Base-by-base conservation (phyloP, 164 flowering plant species). In the Tetracentron sinense region DNA sequence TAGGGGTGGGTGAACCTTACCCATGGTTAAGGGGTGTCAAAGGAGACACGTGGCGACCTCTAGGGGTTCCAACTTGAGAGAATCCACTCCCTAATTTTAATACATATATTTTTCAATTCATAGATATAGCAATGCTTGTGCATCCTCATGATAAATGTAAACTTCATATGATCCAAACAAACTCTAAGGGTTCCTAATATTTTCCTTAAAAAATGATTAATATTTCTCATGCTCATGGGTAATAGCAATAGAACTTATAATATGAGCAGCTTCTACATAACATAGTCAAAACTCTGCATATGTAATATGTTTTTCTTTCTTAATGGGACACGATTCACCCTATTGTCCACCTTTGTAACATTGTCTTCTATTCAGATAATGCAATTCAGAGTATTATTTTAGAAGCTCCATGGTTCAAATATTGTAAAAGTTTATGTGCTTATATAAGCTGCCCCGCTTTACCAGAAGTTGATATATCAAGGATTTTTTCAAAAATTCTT, bases 331-430 rank as follows among this genome's bases (percentile, higher is more conserved):
- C 23, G 35, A n/a, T 30, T 19, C 3, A 31, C n/a, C 51, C 58
- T 1, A 4, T 38, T 50, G 1, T 21, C 53, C 46, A 57, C 35
- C 12, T 17, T 7, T 63, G 21, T 52, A 54, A 60, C 44, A n/a
- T 47, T 23, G 11, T 38, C 19, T 61, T 62, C 26, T 42, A 52
- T 54, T 62, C 82, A 94, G 99, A 91, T 76, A 63, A 76, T 66
- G 88, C 81, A 31, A 88, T 94, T 68, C 99, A 89, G 74, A 76
- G 62, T 22, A 59, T 78, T 44, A 81, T 94, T 27, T 62, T 89
- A 75, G 89, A 82, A 63, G 82, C 99, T 69, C 82, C 92, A 28
- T 91, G 99, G 97, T 91, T 88, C 60, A 84, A 79, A 65, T 83
- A 93, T 29, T 72, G 96, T 70, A 66, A 69, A 68, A 81, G 96